Conservation (phyloP, 2,329 filamentous ascomycete genomes). For the Lachnellula arida region DNA sequence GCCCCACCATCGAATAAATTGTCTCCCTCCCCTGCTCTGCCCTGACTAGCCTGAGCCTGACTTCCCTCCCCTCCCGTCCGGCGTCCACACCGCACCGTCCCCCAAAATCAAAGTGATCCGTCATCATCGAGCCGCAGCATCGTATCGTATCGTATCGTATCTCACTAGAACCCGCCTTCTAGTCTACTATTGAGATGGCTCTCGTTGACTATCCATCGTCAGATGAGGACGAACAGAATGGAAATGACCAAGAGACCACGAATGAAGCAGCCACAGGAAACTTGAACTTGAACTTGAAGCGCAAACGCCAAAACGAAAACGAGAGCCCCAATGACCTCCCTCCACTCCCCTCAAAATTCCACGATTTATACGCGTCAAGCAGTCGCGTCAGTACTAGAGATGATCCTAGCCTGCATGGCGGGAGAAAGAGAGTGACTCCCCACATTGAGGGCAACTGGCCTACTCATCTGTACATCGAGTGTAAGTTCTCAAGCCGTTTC, state of each 20-base stretch:
- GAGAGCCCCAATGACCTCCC: slow-evolving; percentile 43
- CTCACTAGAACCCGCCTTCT: too few relatives aligned
- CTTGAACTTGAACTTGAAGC: slow-evolving; percentile 29
- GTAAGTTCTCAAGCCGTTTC: slow-evolving; percentile 47
- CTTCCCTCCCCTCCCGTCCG: too few relatives aligned
- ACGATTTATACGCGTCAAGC: slow-evolving; percentile 83
- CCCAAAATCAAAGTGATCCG: too few relatives aligned
- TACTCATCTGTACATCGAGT: slow-evolving; percentile 88
- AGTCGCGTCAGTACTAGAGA: slow-evolving; percentile 73
- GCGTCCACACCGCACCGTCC: too few relatives aligned
- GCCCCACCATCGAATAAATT: too few relatives aligned
- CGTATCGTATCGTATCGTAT: too few relatives aligned
- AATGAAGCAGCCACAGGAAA: slow-evolving; percentile 27
- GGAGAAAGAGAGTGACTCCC: slow-evolving; percentile 74
- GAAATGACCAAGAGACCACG: neutral
- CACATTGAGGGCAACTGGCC: slow-evolving; percentile 91
- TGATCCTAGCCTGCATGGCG: slow-evolving; percentile 79
- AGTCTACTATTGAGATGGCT: slow-evolving; percentile 41
- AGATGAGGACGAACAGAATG: slow-evolving; percentile 32
- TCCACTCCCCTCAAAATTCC: slow-evolving; percentile 74
- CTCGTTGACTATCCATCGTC: slow-evolving; percentile 64
- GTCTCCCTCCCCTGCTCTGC: too few relatives aligned
- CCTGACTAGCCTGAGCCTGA: too few relatives aligned
- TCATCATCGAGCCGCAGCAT: too few relatives aligned
- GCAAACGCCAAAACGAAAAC: slow-evolving; percentile 24